Conservation (phyloP, 139 green algal genomes). For the Chlamydomonas urium region DNA sequence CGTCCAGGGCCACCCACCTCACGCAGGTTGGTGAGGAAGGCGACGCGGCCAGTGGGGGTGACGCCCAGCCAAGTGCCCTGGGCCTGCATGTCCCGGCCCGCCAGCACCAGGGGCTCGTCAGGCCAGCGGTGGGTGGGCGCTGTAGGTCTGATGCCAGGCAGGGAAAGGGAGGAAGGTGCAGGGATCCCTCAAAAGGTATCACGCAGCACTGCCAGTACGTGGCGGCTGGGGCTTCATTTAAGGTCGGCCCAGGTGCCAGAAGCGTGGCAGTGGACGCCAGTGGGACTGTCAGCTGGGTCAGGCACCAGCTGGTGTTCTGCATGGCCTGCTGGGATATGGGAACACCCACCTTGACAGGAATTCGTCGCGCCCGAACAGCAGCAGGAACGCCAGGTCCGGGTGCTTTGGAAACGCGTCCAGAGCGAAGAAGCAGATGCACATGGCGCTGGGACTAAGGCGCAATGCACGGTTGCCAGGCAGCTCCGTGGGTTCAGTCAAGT, state of each 20-base stretch:
- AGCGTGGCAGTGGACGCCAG: neutral
- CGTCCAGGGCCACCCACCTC: too few relatives aligned
- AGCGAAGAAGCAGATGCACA: constrained; percentile 62
- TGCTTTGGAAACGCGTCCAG: constrained; percentile 33
- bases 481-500: too few relatives aligned
- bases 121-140: constrained; percentile 48
- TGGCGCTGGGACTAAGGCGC: too few relatives aligned
- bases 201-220: neutral
- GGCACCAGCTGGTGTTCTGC: neutral
- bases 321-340: neutral
- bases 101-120: constrained; percentile 45
- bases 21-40: constrained; percentile 65
- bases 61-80: constrained; percentile 71
- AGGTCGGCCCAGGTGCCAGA: neutral
- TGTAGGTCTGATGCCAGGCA: constrained; percentile 43
- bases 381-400: constrained; percentile 34
- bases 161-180: neutral
- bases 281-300: too few relatives aligned
- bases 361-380: constrained; percentile 82
- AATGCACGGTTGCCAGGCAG: too few relatives aligned
- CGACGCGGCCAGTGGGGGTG: constrained; percentile 42
- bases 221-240: neutral
- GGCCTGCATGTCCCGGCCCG: constrained; percentile 45
- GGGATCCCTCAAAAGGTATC: neutral
- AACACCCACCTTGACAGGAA: constrained; percentile 44